Evolutionary conservation across 805 yeast genomes (phyloP).

Genomic region (Candida anglica): DNA sequence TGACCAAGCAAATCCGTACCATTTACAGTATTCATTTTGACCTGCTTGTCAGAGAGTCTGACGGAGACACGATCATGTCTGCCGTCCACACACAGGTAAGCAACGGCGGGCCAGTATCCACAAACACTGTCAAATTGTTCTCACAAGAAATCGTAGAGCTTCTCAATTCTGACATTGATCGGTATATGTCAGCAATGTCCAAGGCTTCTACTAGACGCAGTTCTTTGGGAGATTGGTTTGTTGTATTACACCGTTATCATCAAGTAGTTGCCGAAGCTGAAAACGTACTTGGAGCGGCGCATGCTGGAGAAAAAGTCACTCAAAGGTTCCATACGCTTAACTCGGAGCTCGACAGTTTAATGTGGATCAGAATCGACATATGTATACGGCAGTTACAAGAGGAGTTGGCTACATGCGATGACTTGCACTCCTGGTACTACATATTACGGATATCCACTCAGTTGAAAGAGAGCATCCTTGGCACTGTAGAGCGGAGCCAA

Average conservation of each 20-base stretch:
- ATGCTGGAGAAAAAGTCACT: too few species aligned
- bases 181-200: conserved; percentile 16
- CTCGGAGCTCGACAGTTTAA: conserved; percentile 4
- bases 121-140: too few species aligned
- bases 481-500: too few species aligned
- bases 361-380: conserved; percentile 8
- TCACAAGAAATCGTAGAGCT: conserved; percentile 16
- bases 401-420: neutral
- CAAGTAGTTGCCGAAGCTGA: too few species aligned
- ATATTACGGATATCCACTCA: conserved; percentile 5
- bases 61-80: conserved; percentile 1
- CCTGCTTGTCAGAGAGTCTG: conserved; percentile 2
- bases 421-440: conserved; percentile 9
- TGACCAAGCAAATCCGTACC: neutral
- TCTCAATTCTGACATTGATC: conserved; percentile 24
- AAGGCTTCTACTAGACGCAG: too few species aligned
- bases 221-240: too few species aligned
- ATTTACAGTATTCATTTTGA: conserved; percentile 1
- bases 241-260: too few species aligned
- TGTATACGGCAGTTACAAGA: conserved; percentile 6
- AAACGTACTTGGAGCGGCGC: too few species aligned
- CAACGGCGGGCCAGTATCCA: too few species aligned
- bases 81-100: conserved; percentile 1
- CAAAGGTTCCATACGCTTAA: conserved; percentile 11
- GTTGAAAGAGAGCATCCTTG: conserved; percentile 7